Percentiles rank a stretch among this genome's conserved stretches.
Conservation (phyloP, 2,329 filamentous ascomycete species). For the Neophaeococcomyces aloes region DNA sequence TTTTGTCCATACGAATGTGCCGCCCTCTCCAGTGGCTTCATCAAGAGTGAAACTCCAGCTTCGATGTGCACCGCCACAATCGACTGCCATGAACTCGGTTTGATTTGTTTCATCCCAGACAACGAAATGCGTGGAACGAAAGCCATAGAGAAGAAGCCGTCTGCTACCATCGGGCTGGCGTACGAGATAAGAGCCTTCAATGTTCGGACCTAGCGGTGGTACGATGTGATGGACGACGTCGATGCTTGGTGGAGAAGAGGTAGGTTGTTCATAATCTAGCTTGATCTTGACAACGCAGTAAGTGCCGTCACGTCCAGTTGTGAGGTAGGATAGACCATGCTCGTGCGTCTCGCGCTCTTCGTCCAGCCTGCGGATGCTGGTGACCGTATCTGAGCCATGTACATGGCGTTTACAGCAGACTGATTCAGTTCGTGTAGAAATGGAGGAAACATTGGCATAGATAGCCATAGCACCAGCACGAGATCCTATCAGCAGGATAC, state of each 20-base stretch:
- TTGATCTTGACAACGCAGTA: conserved; percentile 53
- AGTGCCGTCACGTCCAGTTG: conserved; percentile 65
- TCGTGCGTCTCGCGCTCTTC: conserved; percentile 14
- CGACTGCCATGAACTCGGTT: conserved; percentile 58
- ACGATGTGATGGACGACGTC: conserved; percentile 55
- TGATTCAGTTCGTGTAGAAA: conserved; percentile 13
- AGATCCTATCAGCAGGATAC: conserved; percentile 44
- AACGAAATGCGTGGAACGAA: conserved; percentile 67
- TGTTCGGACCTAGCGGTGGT: conserved; percentile 61
- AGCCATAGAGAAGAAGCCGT: conserved; percentile 69
- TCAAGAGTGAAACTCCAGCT: conserved; percentile 50
- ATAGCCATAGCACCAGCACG: conserved; percentile 45
- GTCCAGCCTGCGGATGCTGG: conserved; percentile 47
- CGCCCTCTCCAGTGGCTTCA: conserved; percentile 24
- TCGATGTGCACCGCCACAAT: conserved; percentile 78
- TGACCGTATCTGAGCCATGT: conserved; percentile 56
- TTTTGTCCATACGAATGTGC: conserved; percentile 65
- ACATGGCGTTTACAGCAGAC: conserved; percentile 20
- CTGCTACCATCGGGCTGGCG: conserved; percentile 23
- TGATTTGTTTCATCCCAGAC: conserved; percentile 67
- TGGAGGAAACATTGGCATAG: conserved; percentile 28
- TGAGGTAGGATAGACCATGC: conserved; percentile 40
- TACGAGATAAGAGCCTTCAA: conserved; percentile 61
- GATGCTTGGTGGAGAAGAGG: conserved; percentile 21
- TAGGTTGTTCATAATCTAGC: conserved; percentile 20